phyloP scores from a whole-genome alignment of 129 eudicot genomes.

The Artemisia annua region DNA sequence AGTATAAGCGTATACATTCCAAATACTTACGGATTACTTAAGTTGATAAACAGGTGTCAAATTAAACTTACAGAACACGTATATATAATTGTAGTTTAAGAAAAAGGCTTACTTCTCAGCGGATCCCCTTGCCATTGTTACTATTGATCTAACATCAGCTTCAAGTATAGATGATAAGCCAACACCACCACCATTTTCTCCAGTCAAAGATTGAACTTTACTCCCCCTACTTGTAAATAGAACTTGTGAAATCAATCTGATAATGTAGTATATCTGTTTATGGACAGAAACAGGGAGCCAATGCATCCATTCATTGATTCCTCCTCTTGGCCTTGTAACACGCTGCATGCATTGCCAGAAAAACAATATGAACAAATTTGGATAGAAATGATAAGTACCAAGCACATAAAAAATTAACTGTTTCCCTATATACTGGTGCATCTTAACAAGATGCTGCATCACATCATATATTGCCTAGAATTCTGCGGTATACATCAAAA shows the following conservation, averaged over 20 bases:
- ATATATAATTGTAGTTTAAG: not conserved
- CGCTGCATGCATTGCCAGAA: slow-evolving; percentile 56
- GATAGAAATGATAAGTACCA: not conserved
- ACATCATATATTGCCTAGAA: too few relatives aligned
- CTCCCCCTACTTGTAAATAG: slow-evolving; percentile 49
- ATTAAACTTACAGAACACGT: slow-evolving; percentile 2
- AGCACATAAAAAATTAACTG: not conserved
- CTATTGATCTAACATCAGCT: slow-evolving; percentile 84
- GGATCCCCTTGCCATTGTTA: slow-evolving; percentile 75
- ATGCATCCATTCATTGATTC: slow-evolving; percentile 83
- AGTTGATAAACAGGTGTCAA: slow-evolving; percentile 16
- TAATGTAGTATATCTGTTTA: slow-evolving; percentile 65
- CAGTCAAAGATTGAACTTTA: slow-evolving; percentile 37
- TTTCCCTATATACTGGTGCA: too few relatives aligned
- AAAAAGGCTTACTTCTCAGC: slow-evolving; percentile 64
- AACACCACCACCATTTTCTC: slow-evolving; percentile 56
- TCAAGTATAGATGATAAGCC: slow-evolving; percentile 83
- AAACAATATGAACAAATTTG: slow-evolving; percentile 12
- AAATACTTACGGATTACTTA: slow-evolving; percentile 4
- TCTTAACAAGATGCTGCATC: too few relatives aligned
- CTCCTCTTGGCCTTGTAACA: slow-evolving; percentile 94
- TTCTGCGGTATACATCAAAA: too few relatives aligned
- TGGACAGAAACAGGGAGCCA: slow-evolving; percentile 97
- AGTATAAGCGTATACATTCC: not conserved
- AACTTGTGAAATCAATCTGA: slow-evolving; percentile 58